phyloP scores from a whole-genome alignment of 768 basidiomycete species.

The Termitomyces sp. region DNA sequence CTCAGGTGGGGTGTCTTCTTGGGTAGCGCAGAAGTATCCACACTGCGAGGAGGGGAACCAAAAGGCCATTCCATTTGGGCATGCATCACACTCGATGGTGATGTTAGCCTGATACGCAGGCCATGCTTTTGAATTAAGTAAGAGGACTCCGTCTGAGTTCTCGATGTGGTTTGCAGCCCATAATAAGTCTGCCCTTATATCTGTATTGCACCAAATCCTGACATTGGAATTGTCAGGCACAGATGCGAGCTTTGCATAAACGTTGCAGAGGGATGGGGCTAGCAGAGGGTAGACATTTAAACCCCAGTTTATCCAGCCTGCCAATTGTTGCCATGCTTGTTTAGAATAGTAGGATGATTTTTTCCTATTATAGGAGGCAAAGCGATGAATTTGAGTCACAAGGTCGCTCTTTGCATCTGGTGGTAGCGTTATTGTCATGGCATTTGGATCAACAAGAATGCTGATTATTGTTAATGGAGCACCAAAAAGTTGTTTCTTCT shows the following conservation, averaged over 20 bases:
- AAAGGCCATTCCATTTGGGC: neutral
- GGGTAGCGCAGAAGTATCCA: neutral
- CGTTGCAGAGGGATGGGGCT: too few species aligned
- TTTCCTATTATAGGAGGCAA: neutral
- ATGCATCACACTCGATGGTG: neutral
- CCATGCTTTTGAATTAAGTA: neutral
- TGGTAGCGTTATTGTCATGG: too few species aligned
- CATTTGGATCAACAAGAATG: too few species aligned
- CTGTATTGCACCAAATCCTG: neutral
- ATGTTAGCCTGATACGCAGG: neutral
- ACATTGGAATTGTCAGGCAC: too few species aligned
- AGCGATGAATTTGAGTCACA: too few species aligned
- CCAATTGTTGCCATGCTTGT: neutral
- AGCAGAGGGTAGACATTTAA: too few species aligned
- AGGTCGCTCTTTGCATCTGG: too few species aligned
- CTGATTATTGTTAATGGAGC: too few species aligned
- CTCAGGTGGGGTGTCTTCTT: neutral
- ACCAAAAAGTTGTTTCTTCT: too few species aligned
- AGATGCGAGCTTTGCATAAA: too few species aligned
- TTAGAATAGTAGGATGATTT: neutral
- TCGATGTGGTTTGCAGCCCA: neutral
- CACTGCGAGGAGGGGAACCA: neutral
- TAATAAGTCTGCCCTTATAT: too few species aligned
- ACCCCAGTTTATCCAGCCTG: neutral
- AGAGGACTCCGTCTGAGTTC: neutral